These are phyloP conservation scores for Erodium trifolium DNA, from an alignment of 441 rosid species.

Conservation along the genomic window DNA sequence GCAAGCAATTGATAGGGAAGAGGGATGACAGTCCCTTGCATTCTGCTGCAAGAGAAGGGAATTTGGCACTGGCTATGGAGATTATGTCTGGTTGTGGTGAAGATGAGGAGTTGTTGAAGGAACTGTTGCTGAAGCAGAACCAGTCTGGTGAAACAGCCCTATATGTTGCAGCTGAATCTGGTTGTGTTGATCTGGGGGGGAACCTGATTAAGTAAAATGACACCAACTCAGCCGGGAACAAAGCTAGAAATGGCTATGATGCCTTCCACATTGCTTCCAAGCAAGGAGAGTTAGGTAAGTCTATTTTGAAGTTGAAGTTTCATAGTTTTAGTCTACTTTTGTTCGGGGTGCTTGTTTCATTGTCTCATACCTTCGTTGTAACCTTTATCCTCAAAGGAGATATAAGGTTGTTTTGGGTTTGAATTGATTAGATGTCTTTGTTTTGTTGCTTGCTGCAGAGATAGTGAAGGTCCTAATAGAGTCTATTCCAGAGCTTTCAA, in stretches of 20 bases:
- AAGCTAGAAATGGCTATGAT: background rate
- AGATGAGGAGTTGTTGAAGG: background rate
- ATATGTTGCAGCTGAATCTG: background rate
- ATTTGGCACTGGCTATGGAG: background rate
- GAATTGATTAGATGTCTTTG: no score
- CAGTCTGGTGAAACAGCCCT: background rate
- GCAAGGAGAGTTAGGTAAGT: background rate
- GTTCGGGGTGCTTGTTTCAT: background rate
- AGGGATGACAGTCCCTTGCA: background rate
- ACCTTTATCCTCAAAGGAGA: no score
- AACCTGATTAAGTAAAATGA: background rate
- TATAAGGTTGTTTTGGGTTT: no score
- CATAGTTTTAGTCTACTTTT: background rate
- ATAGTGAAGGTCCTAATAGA: background rate
- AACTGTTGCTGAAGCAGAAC: background rate
- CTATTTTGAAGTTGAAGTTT: background rate
- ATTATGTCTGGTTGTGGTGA: background rate
- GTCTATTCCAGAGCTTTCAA: background rate
- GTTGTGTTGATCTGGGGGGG: background rate
- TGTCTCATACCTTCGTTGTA: no score
- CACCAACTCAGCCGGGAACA: background rate
- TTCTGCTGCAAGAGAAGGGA: background rate
- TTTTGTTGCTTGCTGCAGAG: background rate
- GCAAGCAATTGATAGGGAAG: background rate
- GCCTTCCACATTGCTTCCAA: background rate